Conservation (phyloP, 768 basidiomycete genomes). For the Lepiota venenata region DNA sequence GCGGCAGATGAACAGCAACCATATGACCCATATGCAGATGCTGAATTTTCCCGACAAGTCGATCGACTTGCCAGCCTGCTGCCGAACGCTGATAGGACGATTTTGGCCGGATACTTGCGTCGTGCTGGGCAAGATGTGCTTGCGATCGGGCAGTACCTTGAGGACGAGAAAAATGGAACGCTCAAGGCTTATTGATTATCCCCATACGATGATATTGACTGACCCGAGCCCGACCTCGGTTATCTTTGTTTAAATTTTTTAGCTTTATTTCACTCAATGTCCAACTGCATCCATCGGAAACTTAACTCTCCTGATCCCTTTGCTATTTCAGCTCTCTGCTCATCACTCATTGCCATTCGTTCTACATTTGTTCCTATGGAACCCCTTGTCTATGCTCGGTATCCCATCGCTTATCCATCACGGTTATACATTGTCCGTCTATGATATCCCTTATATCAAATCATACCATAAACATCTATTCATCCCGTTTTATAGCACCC, state of each 20-base stretch:
- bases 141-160: slow-evolving; percentile 84
- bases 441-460: slow-evolving; percentile 4
- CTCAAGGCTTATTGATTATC: slow-evolving; percentile 31
- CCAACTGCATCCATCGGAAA: background rate
- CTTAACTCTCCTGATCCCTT: background rate
- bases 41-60: slow-evolving; percentile 64
- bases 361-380: background rate
- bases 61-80: slow-evolving; percentile 68
- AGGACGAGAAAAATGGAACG: slow-evolving; percentile 77
- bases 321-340: background rate
- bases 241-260: slow-evolving; percentile 7
- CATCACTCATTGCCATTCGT: background rate
- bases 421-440: slow-evolving; percentile 5
- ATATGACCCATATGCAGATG: slow-evolving; percentile 31
- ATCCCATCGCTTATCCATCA: slow-evolving; percentile 4
- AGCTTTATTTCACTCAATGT: background rate
- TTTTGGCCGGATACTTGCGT: slow-evolving; percentile 70
- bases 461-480: slow-evolving; percentile 7
- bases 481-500: slow-evolving; percentile 8
- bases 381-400: background rate
- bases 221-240: slow-evolving; percentile 4
- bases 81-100: slow-evolving; percentile 64
- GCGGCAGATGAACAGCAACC: background rate
- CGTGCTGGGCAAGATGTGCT: slow-evolving; percentile 77
- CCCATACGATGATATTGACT: background rate